A percentile compares a stretch with the other conserved stretches of the same genome.
These are phyloP conservation scores for Bocquillonia castaneifolia DNA, from an alignment of 441 rosid species.

Conservation along the genomic window DNA sequence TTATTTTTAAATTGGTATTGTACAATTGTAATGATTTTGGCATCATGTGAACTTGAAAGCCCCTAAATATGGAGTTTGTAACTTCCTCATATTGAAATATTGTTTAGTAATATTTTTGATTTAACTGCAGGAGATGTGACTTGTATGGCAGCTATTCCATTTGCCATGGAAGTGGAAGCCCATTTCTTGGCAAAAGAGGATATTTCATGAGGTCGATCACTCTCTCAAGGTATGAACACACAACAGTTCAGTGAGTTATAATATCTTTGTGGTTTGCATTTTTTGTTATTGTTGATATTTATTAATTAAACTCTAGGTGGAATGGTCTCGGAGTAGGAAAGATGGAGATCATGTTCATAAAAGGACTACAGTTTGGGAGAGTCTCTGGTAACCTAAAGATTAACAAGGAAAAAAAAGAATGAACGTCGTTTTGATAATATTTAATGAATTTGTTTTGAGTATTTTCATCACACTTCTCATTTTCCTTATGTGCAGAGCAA, in stretches of 20 bases:
- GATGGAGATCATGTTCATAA: slow-evolving; percentile 80
- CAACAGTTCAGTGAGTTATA: slow-evolving; percentile 4
- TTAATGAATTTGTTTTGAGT: not conserved
- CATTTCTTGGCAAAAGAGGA: slow-evolving; percentile 84
- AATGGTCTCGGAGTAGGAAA: slow-evolving; percentile 68
- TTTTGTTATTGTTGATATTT: slow-evolving; percentile 19
- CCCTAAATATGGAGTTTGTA: not conserved
- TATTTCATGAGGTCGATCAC: slow-evolving; percentile 76
- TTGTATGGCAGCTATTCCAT: slow-evolving; percentile 82
- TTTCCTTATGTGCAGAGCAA: slow-evolving; percentile 37
- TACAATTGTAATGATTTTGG: not conserved
- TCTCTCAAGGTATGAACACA: slow-evolving; percentile 51
- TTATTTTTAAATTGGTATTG: not conserved
- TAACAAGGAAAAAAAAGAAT: not conserved
- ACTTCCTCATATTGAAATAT: not conserved
- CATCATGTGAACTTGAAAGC: not conserved
- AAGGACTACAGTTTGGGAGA: slow-evolving; percentile 87
- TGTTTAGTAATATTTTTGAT: slow-evolving; percentile 21
- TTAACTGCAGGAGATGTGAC: slow-evolving; percentile 75
- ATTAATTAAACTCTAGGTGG: slow-evolving; percentile 52
- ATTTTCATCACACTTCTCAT: not conserved
- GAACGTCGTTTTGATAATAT: not conserved
- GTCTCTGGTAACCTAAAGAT: slow-evolving; percentile 54
- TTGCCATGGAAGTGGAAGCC: slow-evolving; percentile 84
- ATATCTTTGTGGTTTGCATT: slow-evolving; percentile 19